These are phyloP conservation scores for Globisporangium lucens DNA, from an alignment of 352 stramenopile genomes.

Conservation along the genomic window DNA sequence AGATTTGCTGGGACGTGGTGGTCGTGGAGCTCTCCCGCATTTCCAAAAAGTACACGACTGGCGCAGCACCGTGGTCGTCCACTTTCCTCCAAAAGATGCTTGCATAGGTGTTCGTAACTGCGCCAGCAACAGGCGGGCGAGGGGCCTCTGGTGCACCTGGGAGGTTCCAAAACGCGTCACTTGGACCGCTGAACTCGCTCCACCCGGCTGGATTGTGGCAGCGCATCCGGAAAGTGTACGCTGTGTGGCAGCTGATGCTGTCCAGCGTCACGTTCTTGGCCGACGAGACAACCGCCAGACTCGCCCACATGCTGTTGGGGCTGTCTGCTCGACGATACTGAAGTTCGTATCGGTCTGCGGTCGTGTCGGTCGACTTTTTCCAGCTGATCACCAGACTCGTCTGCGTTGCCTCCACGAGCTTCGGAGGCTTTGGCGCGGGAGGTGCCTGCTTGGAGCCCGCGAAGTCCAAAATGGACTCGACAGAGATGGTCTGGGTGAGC, in stretches of 20 bases:
- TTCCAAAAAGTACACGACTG: slow-evolving; percentile 63
- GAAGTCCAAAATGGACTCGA: slow-evolving; percentile 56
- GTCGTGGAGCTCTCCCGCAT: slow-evolving; percentile 30
- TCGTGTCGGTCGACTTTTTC: slow-evolving; percentile 60
- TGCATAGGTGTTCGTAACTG: slow-evolving; percentile 64
- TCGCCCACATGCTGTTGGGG: slow-evolving; percentile 43
- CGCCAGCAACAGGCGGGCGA: slow-evolving; percentile 43
- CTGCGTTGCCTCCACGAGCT: slow-evolving; percentile 49
- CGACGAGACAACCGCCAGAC: slow-evolving; percentile 30
- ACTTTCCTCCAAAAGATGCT: slow-evolving; percentile 73
- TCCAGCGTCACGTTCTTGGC: slow-evolving; percentile 45
- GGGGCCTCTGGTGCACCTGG: slow-evolving; percentile 45
- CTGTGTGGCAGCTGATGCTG: slow-evolving; percentile 43
- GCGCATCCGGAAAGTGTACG: slow-evolving; percentile 58
- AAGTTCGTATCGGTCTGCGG: slow-evolving; percentile 70
- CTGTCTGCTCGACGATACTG: slow-evolving; percentile 58
- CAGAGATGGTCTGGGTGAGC: slow-evolving; percentile 56
- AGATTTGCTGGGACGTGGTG: slow-evolving; percentile 40
- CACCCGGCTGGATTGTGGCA: slow-evolving; percentile 65
- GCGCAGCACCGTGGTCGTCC: slow-evolving; percentile 48
- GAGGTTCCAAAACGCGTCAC: slow-evolving; percentile 56
- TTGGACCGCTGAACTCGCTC: slow-evolving; percentile 57
- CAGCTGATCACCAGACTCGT: slow-evolving; percentile 49
- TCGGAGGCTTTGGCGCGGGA: slow-evolving; percentile 30
- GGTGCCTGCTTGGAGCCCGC: slow-evolving; percentile 36